A percentile compares a stretch with the other conserved stretches of the same genome.
Evolutionary conservation across 2,329 filamentous ascomycete genomes (phyloP).

Genomic region (Aspergillus pseudoglaucus): DNA sequence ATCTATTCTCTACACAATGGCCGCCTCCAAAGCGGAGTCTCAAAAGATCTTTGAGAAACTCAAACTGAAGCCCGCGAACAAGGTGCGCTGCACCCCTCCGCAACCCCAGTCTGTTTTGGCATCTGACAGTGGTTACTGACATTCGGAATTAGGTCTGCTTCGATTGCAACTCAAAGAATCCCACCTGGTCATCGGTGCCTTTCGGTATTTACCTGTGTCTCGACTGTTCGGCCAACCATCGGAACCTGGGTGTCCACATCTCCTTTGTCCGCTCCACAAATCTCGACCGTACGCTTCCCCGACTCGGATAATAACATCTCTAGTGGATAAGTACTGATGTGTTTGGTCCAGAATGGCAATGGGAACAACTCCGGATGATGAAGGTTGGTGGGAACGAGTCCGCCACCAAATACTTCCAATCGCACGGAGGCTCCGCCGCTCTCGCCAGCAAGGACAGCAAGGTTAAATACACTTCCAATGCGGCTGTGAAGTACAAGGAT

Average conservation of each 20-base stretch:
- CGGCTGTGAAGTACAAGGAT: conserved; percentile 97
- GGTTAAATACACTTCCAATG: conserved; percentile 89
- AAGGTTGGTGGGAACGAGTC: conserved; percentile 98
- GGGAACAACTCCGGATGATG: conserved; percentile 95
- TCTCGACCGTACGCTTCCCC: conserved; percentile 74
- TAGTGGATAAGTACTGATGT: conserved; percentile 15
- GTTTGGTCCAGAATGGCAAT: conserved; percentile 73
- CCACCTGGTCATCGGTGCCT: conserved; percentile 95
- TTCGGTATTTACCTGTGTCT: conserved; percentile 97
- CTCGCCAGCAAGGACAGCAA: conserved; percentile 94
- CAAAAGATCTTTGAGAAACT: conserved; percentile 97
- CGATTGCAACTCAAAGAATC: conserved; percentile 95
- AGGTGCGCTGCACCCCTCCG: conserved; percentile 53
- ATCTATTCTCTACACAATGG: conserved; percentile 39
- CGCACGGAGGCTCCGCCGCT: conserved; percentile 87
- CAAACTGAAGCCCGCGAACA: conserved; percentile 90
- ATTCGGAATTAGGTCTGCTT: conserved; percentile 71
- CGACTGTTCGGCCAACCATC: conserved; percentile 94
- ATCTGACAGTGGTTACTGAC: neutral
- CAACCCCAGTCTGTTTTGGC: conserved; percentile 3
- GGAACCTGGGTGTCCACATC: conserved; percentile 96
- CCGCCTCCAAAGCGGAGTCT: conserved; percentile 87
- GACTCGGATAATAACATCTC: neutral
- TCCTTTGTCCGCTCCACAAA: conserved; percentile 98
- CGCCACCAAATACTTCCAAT: conserved; percentile 96